Evolutionary conservation across 805 yeast genomes (phyloP).

Genomic region (Cephaloascus albidus): DNA sequence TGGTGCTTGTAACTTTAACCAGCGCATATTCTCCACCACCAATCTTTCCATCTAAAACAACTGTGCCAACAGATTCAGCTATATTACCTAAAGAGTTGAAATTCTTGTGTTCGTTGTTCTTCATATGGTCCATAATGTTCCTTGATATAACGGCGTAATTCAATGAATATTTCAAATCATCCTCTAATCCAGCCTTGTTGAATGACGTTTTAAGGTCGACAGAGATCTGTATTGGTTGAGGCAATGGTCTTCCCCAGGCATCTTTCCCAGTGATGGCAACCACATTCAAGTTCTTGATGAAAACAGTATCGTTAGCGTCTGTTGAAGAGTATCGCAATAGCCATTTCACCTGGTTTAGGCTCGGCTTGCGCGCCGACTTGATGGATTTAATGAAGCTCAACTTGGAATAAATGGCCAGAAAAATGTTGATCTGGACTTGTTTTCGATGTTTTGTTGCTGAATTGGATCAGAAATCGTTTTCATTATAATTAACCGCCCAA

Average conservation of each 20-base stretch:
- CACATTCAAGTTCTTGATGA: slow-evolving; percentile 48
- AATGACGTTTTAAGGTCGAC: slow-evolving; percentile 59
- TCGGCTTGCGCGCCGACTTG: background rate
- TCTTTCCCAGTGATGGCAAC: slow-evolving; percentile 64
- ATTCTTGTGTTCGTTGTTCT: slow-evolving; percentile 24
- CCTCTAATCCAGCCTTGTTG: slow-evolving; percentile 64
- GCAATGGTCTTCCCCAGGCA: slow-evolving; percentile 59
- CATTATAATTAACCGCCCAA: no score
- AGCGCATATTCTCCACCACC: slow-evolving; percentile 37
- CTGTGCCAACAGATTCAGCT: slow-evolving; percentile 37
- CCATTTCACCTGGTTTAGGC: background rate
- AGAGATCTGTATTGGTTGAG: slow-evolving; percentile 59
- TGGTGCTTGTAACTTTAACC: slow-evolving; percentile 32
- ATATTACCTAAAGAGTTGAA: slow-evolving; percentile 32
- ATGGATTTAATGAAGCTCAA: background rate
- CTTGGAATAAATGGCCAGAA: no score
- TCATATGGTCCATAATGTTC: slow-evolving; percentile 46
- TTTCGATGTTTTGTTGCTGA: no score
- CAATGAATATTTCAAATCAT: slow-evolving; percentile 73
- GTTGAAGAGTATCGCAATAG: background rate
- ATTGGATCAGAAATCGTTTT: no score
- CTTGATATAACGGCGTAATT: slow-evolving; percentile 83
- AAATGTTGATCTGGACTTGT: no score
- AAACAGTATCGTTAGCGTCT: slow-evolving; percentile 33
- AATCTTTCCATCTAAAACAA: slow-evolving; percentile 30